Base-by-base conservation (phyloP, 2,329 filamentous ascomycete species). In the Aspergillus terreus region DNA sequence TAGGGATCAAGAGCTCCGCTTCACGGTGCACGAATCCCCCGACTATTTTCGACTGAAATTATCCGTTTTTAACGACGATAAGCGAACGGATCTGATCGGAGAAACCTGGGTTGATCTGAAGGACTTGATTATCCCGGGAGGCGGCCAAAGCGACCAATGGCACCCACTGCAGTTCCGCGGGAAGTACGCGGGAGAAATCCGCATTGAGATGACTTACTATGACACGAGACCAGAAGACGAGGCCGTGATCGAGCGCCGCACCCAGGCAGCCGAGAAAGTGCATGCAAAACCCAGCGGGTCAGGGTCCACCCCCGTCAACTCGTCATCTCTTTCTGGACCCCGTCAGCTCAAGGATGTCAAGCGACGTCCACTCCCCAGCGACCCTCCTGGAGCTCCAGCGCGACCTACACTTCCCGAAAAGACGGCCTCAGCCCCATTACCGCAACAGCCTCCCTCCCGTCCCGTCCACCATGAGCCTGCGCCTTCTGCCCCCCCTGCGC, bases 1-100 rank as follows among this genome's bases (percentile, higher is more conserved):
- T 65, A 99, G 94, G 94, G 94, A 99, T 71, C 90, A 97, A 73
- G 94, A 99, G 71, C 82, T 99, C 42, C 90, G 94, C 55, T 99
- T 97, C 68, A 90, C 84, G 42, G 94, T 99, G 14, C 92, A 96
- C 79, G 92, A 97, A 66, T 96, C 91, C 14, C 86, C 91, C 15
- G 94, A 99, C 73, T 99, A 99, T 77, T 91, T 90, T 73, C 90
- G 92, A 68, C 81, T 99, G 51, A 99, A 99, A 70, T 81, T 97
- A 14, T 96, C 92, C 2, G 83, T 97, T 5, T 99, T 99, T 76
- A 96, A 96, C 68, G 94, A 99, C 65, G 94, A 99, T 74, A 97
- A 96, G 77, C 95, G 88, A 76, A 97, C 92, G 0, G 94, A 99
- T 60, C 73, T 99, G 58, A 96, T 99, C 63, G 94, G 94, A 58